Base-by-base conservation (phyloP, 1,139 yeast species). In the Blastobotrys niveus region DNA sequence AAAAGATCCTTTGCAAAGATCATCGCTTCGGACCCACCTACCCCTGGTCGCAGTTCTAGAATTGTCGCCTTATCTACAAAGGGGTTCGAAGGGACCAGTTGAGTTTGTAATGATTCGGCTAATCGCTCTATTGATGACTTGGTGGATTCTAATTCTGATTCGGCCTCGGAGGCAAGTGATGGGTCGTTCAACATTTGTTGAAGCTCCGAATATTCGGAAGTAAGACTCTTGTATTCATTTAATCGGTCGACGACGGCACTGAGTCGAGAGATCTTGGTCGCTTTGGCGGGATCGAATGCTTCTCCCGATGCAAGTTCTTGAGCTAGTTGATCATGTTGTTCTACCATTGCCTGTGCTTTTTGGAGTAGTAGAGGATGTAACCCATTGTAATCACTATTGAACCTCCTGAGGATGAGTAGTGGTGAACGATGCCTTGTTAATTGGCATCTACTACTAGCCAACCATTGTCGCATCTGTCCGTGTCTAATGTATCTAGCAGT, bases 11-110 rank as follows among this genome's bases (percentile, higher is more conserved):
- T 75, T 0, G 97, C 78, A 62, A 91, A 91, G 6, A 91, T 73
- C 61, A 82, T 79, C 0, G 98, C 97, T 58, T 91, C 99, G 5
- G 80, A 76, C 2, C 99, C 99, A 12, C 99, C 98, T 1, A 91
- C 89, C 1, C 99, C 98, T 0, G 98, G 96, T 46, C 97, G 72
- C 22, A 91, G 64, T 62, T 91, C 99, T 17, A 91, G 56, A 12
- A 91, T 71, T 41, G 95, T 82, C 1, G 94, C 80, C 48, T 77
- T 79, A 45, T 85, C 94, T 2, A 82, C 75, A 60, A 84, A 85
- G 40, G 81, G 80, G 52, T 84, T 80, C 2, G 85, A 77, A 1
- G 97, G 96, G 27, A 88, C 67, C 10, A 91, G 67, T 45, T 75
- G 72, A 1, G 70, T 56, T 50, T 81, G 77, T 17, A 91, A 68